Conservation (phyloP, 768 basidiomycete species). For the Hericium rajendrae region DNA sequence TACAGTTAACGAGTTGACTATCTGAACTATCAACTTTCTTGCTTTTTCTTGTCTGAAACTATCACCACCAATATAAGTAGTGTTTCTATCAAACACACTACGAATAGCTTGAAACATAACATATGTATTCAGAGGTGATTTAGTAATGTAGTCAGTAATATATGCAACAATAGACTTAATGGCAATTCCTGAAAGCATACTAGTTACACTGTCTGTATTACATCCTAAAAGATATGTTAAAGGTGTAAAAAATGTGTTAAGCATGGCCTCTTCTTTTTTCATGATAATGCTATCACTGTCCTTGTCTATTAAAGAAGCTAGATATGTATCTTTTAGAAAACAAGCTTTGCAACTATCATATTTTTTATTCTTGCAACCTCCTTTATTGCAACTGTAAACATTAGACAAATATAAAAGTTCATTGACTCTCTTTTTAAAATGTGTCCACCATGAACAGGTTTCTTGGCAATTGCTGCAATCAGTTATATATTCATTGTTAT, state of each 20-base stretch:
- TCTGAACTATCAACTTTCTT: constrained; percentile 24
- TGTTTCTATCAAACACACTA: constrained; percentile 16
- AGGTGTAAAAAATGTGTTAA: constrained; percentile 26
- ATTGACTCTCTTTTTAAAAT: constrained; percentile 4
- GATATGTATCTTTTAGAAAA: constrained; percentile 24
- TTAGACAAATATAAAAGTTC: constrained; percentile 4
- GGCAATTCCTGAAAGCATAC: constrained; percentile 29
- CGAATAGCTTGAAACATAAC: constrained; percentile 25
- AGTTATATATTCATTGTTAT: neutral
- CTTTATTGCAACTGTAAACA: neutral
- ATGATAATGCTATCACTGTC: constrained; percentile 19
- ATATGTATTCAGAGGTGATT: constrained; percentile 29
- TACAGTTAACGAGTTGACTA: constrained; percentile 26
- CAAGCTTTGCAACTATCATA: constrained; percentile 22
- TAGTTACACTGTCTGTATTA: constrained; percentile 32
- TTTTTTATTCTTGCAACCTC: constrained; percentile 22
- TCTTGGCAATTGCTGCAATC: neutral
- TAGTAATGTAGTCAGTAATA: constrained; percentile 36
- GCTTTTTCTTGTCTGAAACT: constrained; percentile 13
- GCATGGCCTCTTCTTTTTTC: constrained; percentile 24
- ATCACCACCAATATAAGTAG: constrained; percentile 14
- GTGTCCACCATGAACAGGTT: neutral
- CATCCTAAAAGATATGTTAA: constrained; percentile 27
- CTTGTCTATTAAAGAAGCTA: constrained; percentile 21
- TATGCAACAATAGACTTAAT: constrained; percentile 30